Evolutionary conservation across 164 flowering plant genomes (phyloP).

Genomic region (Macadamia tetraphylla): DNA sequence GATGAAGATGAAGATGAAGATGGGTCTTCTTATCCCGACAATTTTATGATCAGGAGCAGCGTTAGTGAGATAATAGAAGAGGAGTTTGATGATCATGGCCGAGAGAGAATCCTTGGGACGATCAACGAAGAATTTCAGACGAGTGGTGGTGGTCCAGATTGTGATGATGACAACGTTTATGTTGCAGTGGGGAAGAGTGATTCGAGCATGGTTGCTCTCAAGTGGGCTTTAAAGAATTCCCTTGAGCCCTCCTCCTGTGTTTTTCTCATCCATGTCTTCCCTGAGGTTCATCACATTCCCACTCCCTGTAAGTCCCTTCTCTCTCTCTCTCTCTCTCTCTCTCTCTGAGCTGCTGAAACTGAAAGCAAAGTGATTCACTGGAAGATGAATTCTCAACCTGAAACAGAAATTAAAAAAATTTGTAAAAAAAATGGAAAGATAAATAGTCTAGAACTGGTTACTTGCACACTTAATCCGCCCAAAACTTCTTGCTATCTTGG

Average conservation of each 20-base stretch:
- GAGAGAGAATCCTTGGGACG: not conserved
- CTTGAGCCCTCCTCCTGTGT: conserved; percentile 9
- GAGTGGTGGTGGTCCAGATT: not conserved
- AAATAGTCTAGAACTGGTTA: too few relatives aligned
- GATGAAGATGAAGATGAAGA: too few relatives aligned
- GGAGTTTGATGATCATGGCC: not conserved
- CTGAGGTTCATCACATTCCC: conserved; percentile 22
- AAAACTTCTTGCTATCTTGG: too few relatives aligned
- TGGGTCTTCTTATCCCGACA: too few relatives aligned
- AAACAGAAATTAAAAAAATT: too few relatives aligned
- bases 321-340: not conserved
- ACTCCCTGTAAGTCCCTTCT: conserved; percentile 18
- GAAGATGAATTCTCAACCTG: too few relatives aligned
- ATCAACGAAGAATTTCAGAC: not conserved
- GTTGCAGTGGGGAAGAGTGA: conserved; percentile 18
- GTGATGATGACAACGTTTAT: conserved; percentile 6
- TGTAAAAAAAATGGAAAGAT: too few relatives aligned
- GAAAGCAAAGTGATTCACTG: too few relatives aligned
- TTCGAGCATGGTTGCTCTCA: conserved; percentile 24
- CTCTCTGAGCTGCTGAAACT: not conserved
- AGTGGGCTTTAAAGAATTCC: conserved; percentile 19
- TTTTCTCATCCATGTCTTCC: conserved; percentile 26
- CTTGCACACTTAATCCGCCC: too few relatives aligned
- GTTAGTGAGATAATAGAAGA: conserved; percentile 18
- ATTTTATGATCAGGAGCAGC: too few relatives aligned